Evolutionary conservation across 2,329 filamentous ascomycete genomes (phyloP).

Genomic region (Trichoderma sp.): DNA sequence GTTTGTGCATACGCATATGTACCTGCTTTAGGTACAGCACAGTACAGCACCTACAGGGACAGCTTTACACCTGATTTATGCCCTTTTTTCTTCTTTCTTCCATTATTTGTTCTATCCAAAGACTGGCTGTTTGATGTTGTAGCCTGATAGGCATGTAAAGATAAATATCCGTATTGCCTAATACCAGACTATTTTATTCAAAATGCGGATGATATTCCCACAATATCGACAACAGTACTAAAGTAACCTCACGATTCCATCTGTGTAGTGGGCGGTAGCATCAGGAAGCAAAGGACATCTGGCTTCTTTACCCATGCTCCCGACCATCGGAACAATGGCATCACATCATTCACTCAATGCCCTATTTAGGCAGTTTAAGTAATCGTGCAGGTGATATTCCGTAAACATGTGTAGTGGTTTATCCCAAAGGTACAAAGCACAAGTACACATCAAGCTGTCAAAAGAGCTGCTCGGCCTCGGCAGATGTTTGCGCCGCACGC

Average conservation of each 20-base stretch:
- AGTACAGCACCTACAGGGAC: neutral
- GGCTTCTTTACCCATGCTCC: conserved; percentile 13
- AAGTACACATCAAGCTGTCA: neutral
- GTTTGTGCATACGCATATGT: neutral
- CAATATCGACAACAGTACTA: neutral
- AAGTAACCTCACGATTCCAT: neutral
- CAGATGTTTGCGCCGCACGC: conserved; percentile 18
- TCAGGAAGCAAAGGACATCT: conserved; percentile 6
- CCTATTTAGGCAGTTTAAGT: neutral
- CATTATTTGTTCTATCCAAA: neutral
- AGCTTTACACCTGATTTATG: neutral
- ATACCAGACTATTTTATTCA: neutral
- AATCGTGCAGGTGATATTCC: neutral
- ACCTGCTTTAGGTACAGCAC: neutral
- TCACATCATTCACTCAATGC: neutral
- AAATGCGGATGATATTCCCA: neutral
- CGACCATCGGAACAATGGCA: conserved; percentile 6
- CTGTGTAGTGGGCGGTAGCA: neutral
- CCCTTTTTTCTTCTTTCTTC: neutral
- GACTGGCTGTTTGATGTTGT: neutral
- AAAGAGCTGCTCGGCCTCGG: neutral
- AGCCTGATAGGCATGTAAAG: neutral
- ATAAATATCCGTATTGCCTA: neutral
- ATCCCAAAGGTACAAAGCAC: neutral
- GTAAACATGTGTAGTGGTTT: neutral